phyloP scores from a whole-genome alignment of 495 filamentous ascomycete genomes.

The Talaromyces nanjingensis region DNA sequence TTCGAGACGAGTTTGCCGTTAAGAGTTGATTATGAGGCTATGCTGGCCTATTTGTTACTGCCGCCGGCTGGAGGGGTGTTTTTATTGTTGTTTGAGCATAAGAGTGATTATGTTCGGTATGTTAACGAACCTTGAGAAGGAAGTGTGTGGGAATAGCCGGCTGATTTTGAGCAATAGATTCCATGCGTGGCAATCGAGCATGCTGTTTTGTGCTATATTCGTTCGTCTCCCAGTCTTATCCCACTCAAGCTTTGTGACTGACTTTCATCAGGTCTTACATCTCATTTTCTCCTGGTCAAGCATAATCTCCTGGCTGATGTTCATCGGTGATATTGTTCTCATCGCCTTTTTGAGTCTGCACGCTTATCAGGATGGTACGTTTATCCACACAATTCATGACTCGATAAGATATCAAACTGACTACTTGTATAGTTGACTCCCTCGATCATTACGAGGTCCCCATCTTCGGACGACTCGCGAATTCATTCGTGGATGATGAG shows the following conservation, averaged over 20 bases:
- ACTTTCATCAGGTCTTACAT: conserved; percentile 55
- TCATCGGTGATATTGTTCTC: conserved; percentile 64
- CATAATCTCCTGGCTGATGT: conserved; percentile 76
- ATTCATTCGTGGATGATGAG: conserved; percentile 88
- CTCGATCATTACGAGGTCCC: conserved; percentile 91
- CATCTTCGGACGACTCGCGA: conserved; percentile 76
- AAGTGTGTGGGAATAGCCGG: neutral
- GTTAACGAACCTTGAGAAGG: conserved; percentile 12
- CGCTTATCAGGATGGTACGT: conserved; percentile 75
- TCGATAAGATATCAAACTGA: conserved; percentile 16
- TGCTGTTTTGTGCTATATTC: conserved; percentile 81
- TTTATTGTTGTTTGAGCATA: conserved; percentile 78
- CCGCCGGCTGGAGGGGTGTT: conserved; percentile 84
- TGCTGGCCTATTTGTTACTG: conserved; percentile 78
- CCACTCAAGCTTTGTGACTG: neutral
- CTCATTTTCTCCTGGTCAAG: conserved; percentile 77
- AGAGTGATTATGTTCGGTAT: conserved; percentile 94
- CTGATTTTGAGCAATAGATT: conserved; percentile 48
- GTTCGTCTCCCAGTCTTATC: conserved; percentile 33
- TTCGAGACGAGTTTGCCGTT: conserved; percentile 76
- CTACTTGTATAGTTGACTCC: conserved; percentile 56
- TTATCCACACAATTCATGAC: neutral
- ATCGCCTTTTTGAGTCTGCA: conserved; percentile 71
- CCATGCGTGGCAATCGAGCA: conserved; percentile 89
- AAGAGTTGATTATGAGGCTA: conserved; percentile 80